phyloP scores from a whole-genome alignment of 2,329 filamentous ascomycete species.

The Xylariaceae sp. region DNA sequence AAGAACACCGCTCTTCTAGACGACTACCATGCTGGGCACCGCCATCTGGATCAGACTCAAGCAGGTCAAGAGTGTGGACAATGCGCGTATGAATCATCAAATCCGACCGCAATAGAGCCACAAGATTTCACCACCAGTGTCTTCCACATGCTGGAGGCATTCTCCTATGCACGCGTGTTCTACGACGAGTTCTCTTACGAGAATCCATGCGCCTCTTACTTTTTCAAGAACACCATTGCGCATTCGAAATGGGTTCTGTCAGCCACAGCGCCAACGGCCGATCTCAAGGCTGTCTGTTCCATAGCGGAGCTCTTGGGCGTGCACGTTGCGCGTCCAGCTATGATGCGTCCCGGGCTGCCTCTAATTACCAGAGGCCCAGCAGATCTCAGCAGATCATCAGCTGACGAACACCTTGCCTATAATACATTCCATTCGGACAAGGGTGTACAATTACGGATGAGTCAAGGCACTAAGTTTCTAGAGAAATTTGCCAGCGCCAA shows the following conservation, averaged over 20 bases:
- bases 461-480: conserved; percentile 33
- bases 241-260: conserved; percentile 43
- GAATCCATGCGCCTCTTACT: conserved; percentile 30
- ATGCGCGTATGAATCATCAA: neutral
- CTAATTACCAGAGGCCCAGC: conserved; percentile 34
- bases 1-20: conserved; percentile 8
- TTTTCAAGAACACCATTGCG: conserved; percentile 34
- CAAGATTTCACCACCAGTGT: conserved; percentile 12
- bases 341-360: conserved; percentile 34
- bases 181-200: conserved; percentile 46
- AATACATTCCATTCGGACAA: conserved; percentile 34
- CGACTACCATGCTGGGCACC: conserved; percentile 2
- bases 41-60: no score
- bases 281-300: conserved; percentile 36
- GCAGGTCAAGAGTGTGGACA: no score
- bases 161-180: conserved; percentile 38
- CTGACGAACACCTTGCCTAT: conserved; percentile 34
- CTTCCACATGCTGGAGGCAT: conserved; percentile 34
- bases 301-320: conserved; percentile 36
- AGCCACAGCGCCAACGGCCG: conserved; percentile 39
- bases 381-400: conserved; percentile 27
- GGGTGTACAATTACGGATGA: conserved; percentile 35
- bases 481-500: conserved; percentile 32
- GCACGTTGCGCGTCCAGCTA: conserved; percentile 38
- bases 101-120: neutral